Evolutionary conservation across 805 yeast species (phyloP), one percentile per base, ranked within the genome.

Genomic region (Lipomyces spencermartinsiae): DNA sequence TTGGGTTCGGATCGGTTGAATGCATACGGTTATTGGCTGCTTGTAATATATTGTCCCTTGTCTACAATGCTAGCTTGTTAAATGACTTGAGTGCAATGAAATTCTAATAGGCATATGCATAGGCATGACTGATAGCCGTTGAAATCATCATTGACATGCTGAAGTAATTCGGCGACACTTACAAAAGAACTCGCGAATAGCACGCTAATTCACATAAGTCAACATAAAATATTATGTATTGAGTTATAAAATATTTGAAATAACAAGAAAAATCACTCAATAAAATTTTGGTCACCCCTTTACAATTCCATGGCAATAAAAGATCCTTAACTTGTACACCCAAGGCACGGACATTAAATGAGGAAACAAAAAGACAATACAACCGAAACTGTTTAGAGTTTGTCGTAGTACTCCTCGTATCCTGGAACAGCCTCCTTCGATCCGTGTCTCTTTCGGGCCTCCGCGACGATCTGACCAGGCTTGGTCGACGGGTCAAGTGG

Each of bases 371-470:
- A 14, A 22, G n/a, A 54, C 46, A 59, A 62, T 22, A 39, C 33
- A 57, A 25, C 31, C 8, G 39, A 62, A 62, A 16, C 43, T 49
- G 71, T 76, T 80, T 82, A 82, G 74, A 82, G 79, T 78, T 81
- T 80, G 82, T 82, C 84, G 78, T 93, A 93, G 91, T 92, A 95
- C 87, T 95, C 98, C 87, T 92, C 97, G 91, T 94, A 95, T 83
- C 96, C 97, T 86, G 98, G 98, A 84, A 94, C 97, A 79, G 83
- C 89, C 80, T 92, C 94, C 91, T 94, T 94, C 88, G 92, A 82
- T 88, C 98, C 98, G 83, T 90, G 92, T 85, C 98, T 90, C 89
- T 89, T 91, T 87, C 99, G 92, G 84, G 89, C 84, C 75, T 83
- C 89, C 65, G 75, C 65, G 72, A 87, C 90, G 77, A 87, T 87